These are phyloP conservation scores for Orbilia oligospora DNA, from an alignment of 2,329 filamentous ascomycete species.

Conservation along the genomic window DNA sequence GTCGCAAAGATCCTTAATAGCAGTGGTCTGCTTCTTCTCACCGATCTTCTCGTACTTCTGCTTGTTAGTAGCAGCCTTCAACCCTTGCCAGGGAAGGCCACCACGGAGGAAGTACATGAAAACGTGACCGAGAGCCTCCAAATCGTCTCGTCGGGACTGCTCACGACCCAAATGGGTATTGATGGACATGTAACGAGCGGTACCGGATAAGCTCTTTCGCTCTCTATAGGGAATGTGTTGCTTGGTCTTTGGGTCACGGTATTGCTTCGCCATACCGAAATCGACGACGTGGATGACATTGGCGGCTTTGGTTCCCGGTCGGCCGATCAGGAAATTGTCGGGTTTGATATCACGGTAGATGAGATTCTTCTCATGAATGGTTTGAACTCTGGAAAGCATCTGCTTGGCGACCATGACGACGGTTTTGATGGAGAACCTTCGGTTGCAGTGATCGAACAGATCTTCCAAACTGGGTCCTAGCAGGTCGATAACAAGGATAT, in stretches of 20 bases:
- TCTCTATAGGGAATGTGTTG: conserved; percentile 98
- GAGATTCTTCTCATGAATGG: conserved; percentile 98
- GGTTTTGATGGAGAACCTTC: conserved; percentile 95
- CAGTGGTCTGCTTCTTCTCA: conserved; percentile 99
- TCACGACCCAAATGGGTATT: conserved; percentile 98
- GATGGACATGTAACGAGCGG: conserved; percentile 99
- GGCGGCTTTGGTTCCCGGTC: conserved; percentile 90
- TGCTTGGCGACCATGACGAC: conserved; percentile 99
- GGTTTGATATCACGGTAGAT: conserved; percentile 99
- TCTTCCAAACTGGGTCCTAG: conserved; percentile 95
- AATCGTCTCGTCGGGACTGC: conserved; percentile 93
- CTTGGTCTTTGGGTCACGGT: conserved; percentile 98
- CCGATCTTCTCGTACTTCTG: conserved; percentile 99
- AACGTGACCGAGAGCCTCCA: conserved; percentile 86
- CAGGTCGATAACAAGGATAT: conserved; percentile 97
- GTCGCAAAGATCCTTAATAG: conserved; percentile 96
- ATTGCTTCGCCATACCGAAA: conserved; percentile 99
- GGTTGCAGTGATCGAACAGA: conserved; percentile 96
- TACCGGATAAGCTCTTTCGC: conserved; percentile 95
- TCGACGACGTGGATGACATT: conserved; percentile 99
- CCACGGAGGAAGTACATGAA: conserved; percentile 83
- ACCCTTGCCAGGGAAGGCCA: conserved; percentile 79
- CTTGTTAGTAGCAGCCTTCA: conserved; percentile 84
- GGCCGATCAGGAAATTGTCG: conserved; percentile 98
- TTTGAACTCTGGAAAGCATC: conserved; percentile 85